Percentiles rank a stretch among this genome's conserved stretches.
Evolutionary conservation across 2,329 filamentous ascomycete genomes (phyloP).

Genomic region (Dactylellina haptotyla): DNA sequence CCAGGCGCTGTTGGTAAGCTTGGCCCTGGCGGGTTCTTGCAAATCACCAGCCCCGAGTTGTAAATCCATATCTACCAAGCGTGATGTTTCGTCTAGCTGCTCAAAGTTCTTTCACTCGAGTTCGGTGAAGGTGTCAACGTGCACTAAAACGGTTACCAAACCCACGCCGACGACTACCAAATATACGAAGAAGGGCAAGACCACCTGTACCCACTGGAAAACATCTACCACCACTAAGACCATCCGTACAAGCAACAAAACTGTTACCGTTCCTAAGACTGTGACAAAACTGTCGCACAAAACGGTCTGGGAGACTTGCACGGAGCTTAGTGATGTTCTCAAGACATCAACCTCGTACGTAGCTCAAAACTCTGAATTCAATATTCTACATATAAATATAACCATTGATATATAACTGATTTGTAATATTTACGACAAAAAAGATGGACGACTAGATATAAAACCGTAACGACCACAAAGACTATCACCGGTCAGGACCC

Average conservation of each 20-base stretch:
- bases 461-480: not conserved
- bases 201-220: not conserved
- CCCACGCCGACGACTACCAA: slow-evolving; percentile 1
- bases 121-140: slow-evolving; percentile 1
- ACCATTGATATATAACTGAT: too few relatives aligned
- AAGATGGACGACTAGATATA: not conserved
- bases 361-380: too few relatives aligned
- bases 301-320: not conserved
- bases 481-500: not conserved
- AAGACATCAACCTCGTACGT: not conserved
- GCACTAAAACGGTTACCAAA: slow-evolving; percentile 5
- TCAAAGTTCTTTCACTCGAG: not conserved
- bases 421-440: not conserved
- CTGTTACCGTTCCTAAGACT: not conserved
- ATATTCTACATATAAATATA: too few relatives aligned
- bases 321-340: not conserved
- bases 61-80: not conserved
- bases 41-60: not conserved
- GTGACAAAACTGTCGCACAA: not conserved
- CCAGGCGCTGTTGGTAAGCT: not conserved
- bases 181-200: slow-evolving; percentile 6
- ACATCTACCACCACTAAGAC: slow-evolving; percentile 1
- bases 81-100: slow-evolving; percentile 2
- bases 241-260: not conserved
- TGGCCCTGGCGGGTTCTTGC: slow-evolving; percentile 1